These are phyloP conservation scores for Babjeviella inositovora DNA, from an alignment of 805 yeast genomes.

Conservation along the genomic window DNA sequence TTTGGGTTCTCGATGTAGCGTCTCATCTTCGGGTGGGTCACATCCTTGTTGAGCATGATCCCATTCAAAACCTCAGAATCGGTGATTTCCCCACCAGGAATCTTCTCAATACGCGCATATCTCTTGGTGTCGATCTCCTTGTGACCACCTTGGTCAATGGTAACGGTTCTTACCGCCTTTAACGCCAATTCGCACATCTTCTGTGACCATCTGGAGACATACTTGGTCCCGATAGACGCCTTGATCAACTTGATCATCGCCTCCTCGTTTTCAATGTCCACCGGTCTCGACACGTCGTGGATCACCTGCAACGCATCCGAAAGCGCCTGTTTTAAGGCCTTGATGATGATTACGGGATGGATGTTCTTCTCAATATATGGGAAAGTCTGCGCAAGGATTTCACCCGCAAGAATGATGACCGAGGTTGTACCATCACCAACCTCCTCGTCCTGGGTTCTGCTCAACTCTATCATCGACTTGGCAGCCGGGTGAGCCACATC, in stretches of 20 bases:
- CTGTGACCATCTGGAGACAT: slow-evolving; percentile 78
- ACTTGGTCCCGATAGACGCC: slow-evolving; percentile 93
- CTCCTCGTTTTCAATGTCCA: slow-evolving; percentile 68
- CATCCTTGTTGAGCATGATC: slow-evolving; percentile 86
- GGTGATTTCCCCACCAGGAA: slow-evolving; percentile 95
- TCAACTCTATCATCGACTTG: slow-evolving; percentile 91
- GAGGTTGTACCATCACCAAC: slow-evolving; percentile 98
- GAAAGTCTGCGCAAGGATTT: slow-evolving; percentile 85
- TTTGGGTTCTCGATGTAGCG: slow-evolving; percentile 81
- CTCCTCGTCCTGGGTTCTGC: slow-evolving; percentile 96
- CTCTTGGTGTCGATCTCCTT: slow-evolving; percentile 88
- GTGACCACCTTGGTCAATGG: slow-evolving; percentile 35
- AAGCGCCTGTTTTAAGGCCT: slow-evolving; percentile 83
- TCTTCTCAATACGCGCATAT: slow-evolving; percentile 85
- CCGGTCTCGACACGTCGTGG: slow-evolving; percentile 67
- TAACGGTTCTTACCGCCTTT: slow-evolving; percentile 75
- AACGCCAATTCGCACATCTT: slow-evolving; percentile 84
- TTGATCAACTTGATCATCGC: slow-evolving; percentile 79
- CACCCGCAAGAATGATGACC: slow-evolving; percentile 94
- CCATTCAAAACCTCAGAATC: slow-evolving; percentile 85
- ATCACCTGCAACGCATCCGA: slow-evolving; percentile 83
- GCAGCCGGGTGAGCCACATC: slow-evolving; percentile 99
- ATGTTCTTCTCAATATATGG: slow-evolving; percentile 90
- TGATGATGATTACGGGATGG: slow-evolving; percentile 93
- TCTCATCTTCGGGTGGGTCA: slow-evolving; percentile 97